Evolutionary conservation across 1,284 basidiomycete genomes (phyloP), one percentile per base, ranked within the genome.

Genomic region (Ustilago tritici): DNA sequence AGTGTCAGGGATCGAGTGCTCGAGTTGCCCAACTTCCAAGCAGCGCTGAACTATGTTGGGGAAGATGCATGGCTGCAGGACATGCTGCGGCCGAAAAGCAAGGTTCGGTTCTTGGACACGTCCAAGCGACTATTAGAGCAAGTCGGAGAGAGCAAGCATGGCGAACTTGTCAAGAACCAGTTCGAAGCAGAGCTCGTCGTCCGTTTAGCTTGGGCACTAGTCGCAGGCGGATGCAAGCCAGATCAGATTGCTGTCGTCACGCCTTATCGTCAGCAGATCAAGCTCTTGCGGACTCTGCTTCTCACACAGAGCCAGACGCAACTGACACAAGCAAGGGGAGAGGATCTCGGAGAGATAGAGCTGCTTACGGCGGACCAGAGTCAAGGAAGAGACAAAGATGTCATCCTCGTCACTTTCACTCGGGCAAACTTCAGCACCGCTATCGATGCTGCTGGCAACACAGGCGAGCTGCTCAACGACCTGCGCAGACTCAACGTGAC

Each of bases 181-280:
- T 88, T 90, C 0, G 96, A 99, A 83, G 95, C 93, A 0, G 61
- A 79, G 10, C 81, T 91, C 0, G 85, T 89, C 4, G 34, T 88
- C 46, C 90, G 95, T 86, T 85, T 95, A 23, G 89, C 90, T 1
- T 88, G 91, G 55, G 90, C 91, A 0, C 88, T 98, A 12, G 79
- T 93, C 1, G 85, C 84, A 0, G 89, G 90, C 43, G 95, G 95
- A 87, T 96, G 15, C 76, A 85, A 2, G 88, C 59, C 92, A 67
- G 87, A 89, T 1, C 91, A 95, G 78, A 91, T 99, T 63, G 96
- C 93, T 2, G 89, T 98, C 70, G 93, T 99, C 80, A 93, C 95
- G 10, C 89, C 95, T 36, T 98, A 98, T 85, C 91, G 95, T 1
- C 95, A 98, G 81, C 97, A 99, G 85, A 92, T 95, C 88, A 97